phyloP scores from a whole-genome alignment of 352 stramenopile genomes.

The Phytophthora europaea region DNA sequence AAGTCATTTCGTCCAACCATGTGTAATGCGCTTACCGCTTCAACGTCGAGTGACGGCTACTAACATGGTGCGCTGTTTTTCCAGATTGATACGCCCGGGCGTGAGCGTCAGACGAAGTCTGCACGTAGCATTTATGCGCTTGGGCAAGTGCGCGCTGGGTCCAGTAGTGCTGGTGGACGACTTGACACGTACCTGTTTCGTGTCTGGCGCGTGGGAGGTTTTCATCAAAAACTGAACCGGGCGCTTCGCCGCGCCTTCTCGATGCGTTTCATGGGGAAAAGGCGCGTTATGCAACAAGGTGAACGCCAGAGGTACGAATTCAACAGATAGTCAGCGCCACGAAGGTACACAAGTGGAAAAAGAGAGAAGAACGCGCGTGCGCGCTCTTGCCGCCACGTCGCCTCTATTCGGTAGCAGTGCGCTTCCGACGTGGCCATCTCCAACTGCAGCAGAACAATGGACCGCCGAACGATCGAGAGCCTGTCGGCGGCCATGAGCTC shows the following conservation, averaged over 20 bases:
- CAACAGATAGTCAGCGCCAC: conserved; percentile 30
- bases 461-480: conserved; percentile 30
- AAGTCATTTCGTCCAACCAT: conserved; percentile 2
- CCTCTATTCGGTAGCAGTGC: conserved; percentile 32
- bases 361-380: conserved; percentile 30
- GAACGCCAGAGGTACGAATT: conserved; percentile 21
- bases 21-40: conserved; percentile 17
- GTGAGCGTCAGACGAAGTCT: conserved; percentile 74
- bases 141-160: conserved; percentile 54
- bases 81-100: conserved; percentile 50
- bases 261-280: conserved; percentile 37
- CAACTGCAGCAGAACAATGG: conserved; percentile 32
- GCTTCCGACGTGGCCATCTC: conserved; percentile 41
- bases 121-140: conserved; percentile 61
- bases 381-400: conserved; percentile 1
- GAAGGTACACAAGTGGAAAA: conserved; percentile 28
- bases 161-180: conserved; percentile 68
- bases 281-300: conserved; percentile 25
- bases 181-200: conserved; percentile 71
- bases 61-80: conserved; percentile 19
- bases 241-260: conserved; percentile 36
- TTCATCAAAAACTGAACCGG: conserved; percentile 40
- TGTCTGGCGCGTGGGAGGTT: conserved; percentile 50
- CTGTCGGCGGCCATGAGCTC: conserved; percentile 21
- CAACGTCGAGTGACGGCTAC: conserved; percentile 6